Conservation (phyloP, 2,329 filamentous ascomycete genomes). For the Aureobasidium sp. region DNA sequence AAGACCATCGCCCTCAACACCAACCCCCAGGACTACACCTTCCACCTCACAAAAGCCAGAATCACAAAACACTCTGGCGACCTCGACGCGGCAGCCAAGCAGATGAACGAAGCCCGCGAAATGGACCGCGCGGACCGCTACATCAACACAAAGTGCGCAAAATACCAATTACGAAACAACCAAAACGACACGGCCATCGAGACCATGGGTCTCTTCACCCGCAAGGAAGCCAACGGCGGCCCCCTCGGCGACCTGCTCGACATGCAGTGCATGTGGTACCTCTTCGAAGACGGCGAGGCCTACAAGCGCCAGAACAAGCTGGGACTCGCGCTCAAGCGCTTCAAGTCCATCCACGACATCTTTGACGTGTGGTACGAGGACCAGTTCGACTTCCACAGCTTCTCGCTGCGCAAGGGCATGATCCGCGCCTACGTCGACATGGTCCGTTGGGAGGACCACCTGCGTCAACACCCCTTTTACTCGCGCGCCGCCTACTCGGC, state of each 20-base stretch:
- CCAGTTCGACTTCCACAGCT: slow-evolving; percentile 97
- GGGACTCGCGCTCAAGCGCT: slow-evolving; percentile 82
- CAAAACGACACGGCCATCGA: slow-evolving; percentile 77
- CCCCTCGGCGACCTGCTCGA: slow-evolving; percentile 86
- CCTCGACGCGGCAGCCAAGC: slow-evolving; percentile 65
- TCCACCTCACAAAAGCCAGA: slow-evolving; percentile 88
- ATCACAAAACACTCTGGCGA: slow-evolving; percentile 89
- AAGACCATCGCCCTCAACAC: slow-evolving; percentile 72
- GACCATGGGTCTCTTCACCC: slow-evolving; percentile 88
- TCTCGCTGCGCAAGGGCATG: slow-evolving; percentile 93
- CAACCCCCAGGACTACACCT: slow-evolving; percentile 80
- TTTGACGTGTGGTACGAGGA: slow-evolving; percentile 98
- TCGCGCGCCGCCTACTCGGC: slow-evolving; percentile 74
- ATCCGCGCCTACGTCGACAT: slow-evolving; percentile 92
- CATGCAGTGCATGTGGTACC: slow-evolving; percentile 97
- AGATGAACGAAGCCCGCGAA: slow-evolving; percentile 78
- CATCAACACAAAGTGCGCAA: slow-evolving; percentile 96
- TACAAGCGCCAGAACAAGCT: slow-evolving; percentile 74
- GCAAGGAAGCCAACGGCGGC: slow-evolving; percentile 79
- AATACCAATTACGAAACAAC: slow-evolving; percentile 90
- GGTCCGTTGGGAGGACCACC: slow-evolving; percentile 87
- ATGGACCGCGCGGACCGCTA: slow-evolving; percentile 88
- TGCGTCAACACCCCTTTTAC: slow-evolving; percentile 91
- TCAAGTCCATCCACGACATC: slow-evolving; percentile 79
- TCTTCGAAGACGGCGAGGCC: slow-evolving; percentile 90